phyloP scores from a whole-genome alignment of 495 filamentous ascomycete genomes.

The Podospora anserina region DNA sequence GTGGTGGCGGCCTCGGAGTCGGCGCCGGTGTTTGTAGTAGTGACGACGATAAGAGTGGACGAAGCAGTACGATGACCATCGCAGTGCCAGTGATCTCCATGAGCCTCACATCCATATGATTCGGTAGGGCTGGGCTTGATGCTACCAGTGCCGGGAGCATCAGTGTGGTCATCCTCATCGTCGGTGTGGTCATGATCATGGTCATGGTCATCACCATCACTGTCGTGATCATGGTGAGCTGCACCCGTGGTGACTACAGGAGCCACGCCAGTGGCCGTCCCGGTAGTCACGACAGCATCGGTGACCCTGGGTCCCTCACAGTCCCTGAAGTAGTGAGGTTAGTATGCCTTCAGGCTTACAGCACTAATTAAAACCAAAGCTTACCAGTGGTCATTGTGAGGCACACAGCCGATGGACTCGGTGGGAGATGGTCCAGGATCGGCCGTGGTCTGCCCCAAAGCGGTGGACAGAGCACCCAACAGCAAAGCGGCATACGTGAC shows the following conservation, averaged over 20 bases:
- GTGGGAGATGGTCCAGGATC: conserved; percentile 36
- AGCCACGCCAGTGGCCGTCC: neutral
- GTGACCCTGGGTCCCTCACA: conserved; percentile 33
- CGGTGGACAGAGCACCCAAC: conserved; percentile 23
- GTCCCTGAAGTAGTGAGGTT: conserved; percentile 25
- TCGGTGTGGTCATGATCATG: conserved; percentile 19
- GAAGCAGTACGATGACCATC: conserved; percentile 28
- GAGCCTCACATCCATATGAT: conserved; percentile 36
- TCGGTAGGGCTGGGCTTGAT: conserved; percentile 36
- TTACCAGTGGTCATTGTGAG: conserved; percentile 42
- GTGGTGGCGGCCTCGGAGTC: neutral
- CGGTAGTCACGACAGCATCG: conserved; percentile 8
- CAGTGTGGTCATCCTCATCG: conserved; percentile 20
- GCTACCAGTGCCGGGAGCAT: conserved; percentile 19
- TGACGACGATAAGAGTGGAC: neutral
- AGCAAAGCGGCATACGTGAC: conserved; percentile 17
- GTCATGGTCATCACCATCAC: conserved; percentile 14
- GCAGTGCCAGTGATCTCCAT: conserved; percentile 45
- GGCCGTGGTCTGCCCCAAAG: conserved; percentile 16
- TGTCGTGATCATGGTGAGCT: conserved; percentile 15
- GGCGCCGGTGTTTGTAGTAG: neutral
- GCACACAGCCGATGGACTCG: conserved; percentile 35
- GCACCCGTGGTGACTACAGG: conserved; percentile 16
- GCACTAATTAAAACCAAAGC: neutral
- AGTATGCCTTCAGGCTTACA: neutral